phyloP scores from a whole-genome alignment of 2,329 filamentous ascomycete genomes.

The Ophiostoma sp. region DNA sequence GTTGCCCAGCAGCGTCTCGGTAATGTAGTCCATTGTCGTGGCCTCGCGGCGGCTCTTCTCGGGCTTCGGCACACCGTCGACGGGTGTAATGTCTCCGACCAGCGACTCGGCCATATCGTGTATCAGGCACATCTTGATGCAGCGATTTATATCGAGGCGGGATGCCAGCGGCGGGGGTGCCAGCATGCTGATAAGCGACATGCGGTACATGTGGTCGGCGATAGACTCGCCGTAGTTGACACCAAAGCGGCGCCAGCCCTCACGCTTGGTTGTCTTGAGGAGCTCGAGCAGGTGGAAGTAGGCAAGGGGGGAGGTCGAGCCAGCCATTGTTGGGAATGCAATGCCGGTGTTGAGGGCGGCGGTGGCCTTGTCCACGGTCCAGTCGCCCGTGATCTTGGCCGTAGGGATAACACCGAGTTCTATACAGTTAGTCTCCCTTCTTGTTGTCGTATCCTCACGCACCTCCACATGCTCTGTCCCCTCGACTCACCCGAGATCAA shows the following conservation, averaged over 20 bases:
- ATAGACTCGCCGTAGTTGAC: constrained; percentile 80
- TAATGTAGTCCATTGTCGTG: constrained; percentile 88
- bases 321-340: constrained; percentile 42
- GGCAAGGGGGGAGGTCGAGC: constrained; percentile 67
- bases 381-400: constrained; percentile 42
- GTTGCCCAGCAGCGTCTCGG: constrained; percentile 62
- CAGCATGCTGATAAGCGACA: constrained; percentile 93
- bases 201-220: constrained; percentile 98
- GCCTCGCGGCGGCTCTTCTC: constrained; percentile 88
- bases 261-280: constrained; percentile 92
- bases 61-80: constrained; percentile 74
- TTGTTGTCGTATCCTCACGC: too few species aligned
- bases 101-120: constrained; percentile 97
- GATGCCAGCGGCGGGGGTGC: constrained; percentile 68
- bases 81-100: constrained; percentile 93
- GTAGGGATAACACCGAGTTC: constrained; percentile 36
- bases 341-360: constrained; percentile 42
- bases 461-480: too few species aligned
- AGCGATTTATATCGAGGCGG: constrained; percentile 70
- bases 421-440: constrained; percentile 20
- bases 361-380: constrained; percentile 59
- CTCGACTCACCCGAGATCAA: constrained; percentile 17
- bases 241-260: constrained; percentile 88
- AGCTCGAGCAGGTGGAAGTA: constrained; percentile 95
- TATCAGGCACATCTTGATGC: constrained; percentile 90